phyloP scores from a whole-genome alignment of 805 yeast species.

The Myxozyma melibiosi region DNA sequence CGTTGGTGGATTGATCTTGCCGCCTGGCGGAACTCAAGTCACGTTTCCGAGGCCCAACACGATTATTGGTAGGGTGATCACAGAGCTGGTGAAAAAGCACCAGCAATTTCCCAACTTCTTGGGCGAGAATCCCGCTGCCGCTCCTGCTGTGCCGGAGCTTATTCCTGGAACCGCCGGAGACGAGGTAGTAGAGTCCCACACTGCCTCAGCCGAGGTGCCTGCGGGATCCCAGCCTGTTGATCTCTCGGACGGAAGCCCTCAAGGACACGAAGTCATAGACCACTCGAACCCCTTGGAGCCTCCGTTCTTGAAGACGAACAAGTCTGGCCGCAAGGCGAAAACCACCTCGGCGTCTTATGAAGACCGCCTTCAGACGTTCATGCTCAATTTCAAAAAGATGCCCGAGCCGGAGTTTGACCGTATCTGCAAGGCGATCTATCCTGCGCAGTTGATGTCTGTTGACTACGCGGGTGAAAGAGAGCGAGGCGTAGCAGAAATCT shows the following conservation, averaged over 20 bases:
- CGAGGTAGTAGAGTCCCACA: too few relatives aligned
- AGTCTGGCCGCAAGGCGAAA: not conserved
- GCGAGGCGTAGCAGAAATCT: too few relatives aligned
- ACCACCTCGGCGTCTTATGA: not conserved
- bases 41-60: too few relatives aligned
- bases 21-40: too few relatives aligned
- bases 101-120: too few relatives aligned
- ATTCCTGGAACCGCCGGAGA: too few relatives aligned
- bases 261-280: constrained; percentile 2
- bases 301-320: not conserved
- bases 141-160: too few relatives aligned
- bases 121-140: too few relatives aligned
- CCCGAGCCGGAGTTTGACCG: not conserved
- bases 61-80: too few relatives aligned
- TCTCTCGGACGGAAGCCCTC: not conserved
- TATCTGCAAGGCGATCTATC: not conserved
- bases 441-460: not conserved
- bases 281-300: not conserved
- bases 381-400: not conserved
- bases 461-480: too few relatives aligned
- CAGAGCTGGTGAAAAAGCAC: too few relatives aligned
- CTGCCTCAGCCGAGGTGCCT: not conserved
- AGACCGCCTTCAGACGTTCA: not conserved
- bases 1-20: too few relatives aligned
- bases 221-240: not conserved